A percentile compares a stretch with the other conserved stretches of the same genome.
These are phyloP conservation scores for Pochonia chlamydosporia DNA, from an alignment of 2,329 filamentous ascomycete genomes.

Conservation along the genomic window DNA sequence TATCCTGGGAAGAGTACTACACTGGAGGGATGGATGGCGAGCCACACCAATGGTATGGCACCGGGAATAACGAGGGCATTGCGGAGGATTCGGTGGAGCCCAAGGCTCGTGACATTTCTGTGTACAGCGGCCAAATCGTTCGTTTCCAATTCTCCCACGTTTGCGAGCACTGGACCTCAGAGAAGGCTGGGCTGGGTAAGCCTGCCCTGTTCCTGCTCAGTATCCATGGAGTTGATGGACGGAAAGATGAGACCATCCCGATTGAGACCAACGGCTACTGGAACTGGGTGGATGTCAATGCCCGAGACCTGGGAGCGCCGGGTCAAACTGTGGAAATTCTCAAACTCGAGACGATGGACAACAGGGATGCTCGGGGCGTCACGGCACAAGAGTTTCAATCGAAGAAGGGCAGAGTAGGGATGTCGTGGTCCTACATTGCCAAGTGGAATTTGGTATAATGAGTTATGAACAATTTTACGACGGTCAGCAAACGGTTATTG, in stretches of 20 bases:
- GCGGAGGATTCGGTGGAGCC: conserved; percentile 55
- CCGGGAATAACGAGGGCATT: conserved; percentile 44
- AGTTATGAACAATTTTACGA: background rate
- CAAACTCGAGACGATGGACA: conserved; percentile 48
- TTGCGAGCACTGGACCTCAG: conserved; percentile 79
- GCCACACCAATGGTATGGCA: conserved; percentile 40
- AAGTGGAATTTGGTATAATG: conserved; percentile 44
- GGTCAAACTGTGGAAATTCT: conserved; percentile 64
- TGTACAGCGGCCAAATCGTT: conserved; percentile 50
- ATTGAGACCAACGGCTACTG: conserved; percentile 73
- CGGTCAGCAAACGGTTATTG: background rate
- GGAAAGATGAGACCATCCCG: conserved; percentile 61
- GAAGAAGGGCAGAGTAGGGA: conserved; percentile 37
- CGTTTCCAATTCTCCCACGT: conserved; percentile 76
- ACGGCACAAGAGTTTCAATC: conserved; percentile 39
- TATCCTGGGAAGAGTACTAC: conserved; percentile 80
- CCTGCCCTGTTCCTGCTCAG: conserved; percentile 65
- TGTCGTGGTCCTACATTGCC: conserved; percentile 38
- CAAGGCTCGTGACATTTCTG: conserved; percentile 44
- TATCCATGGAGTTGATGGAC: conserved; percentile 60
- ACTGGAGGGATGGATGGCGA: conserved; percentile 50
- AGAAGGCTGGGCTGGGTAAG: conserved; percentile 58
- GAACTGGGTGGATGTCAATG: conserved; percentile 75
- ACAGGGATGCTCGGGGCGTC: conserved; percentile 41
- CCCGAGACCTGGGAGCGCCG: conserved; percentile 57